Evolutionary conservation across 2,329 filamentous ascomycete species (phyloP), one percentile per base, ranked within the genome.

Genomic region (Stenocarpella maydis): DNA sequence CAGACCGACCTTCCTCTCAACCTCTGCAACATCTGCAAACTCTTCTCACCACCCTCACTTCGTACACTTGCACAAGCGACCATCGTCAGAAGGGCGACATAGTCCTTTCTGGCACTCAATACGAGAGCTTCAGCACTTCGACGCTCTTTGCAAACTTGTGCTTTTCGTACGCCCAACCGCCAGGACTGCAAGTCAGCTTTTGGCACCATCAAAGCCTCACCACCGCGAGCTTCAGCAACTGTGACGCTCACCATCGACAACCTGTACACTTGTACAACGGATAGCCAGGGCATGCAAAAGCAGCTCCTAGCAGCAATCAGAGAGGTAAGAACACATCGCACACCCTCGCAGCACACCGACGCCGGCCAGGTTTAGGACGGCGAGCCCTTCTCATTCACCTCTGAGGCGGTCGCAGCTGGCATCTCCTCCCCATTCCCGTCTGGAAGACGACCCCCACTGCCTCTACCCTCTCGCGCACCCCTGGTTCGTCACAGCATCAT

Each of bases 261-360:
- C 58, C 58, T 49, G 58, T 49, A 49, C 58, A 31, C 28, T 47
- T 63, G 58, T 37, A 63, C 58, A 63, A 37, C 58, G 58, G 26
- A 63, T 63, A n/a, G n/a, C 58, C 58, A 63, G 58, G 43, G 37
- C 58, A 41, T 63, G 41, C 58, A 63, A 24, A 63, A 8, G n/a
- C 28, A 63, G 58, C 43, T 37, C 49, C 58, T 63, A 43, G 37
- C 43, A 63, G 19, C 28, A 49, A 19, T 7, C 28, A 24, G 19
- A 49, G 28, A 63, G 43, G 58, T 49, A 49, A 63, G n/a, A 17
- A 4, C 58, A n/a, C 28, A 37, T 19, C 7, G 17, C 28, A 19
- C 7, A 24, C 14, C 14, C 43, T 47, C 58, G 49, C 8, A 24
- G 12, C 43, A 24, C n/a, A 49, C n/a, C 43, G 1, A 26, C n/a